These are phyloP conservation scores for Oxyria digyna DNA, from an alignment of 148 eudicot genomes.

Conservation along the genomic window DNA sequence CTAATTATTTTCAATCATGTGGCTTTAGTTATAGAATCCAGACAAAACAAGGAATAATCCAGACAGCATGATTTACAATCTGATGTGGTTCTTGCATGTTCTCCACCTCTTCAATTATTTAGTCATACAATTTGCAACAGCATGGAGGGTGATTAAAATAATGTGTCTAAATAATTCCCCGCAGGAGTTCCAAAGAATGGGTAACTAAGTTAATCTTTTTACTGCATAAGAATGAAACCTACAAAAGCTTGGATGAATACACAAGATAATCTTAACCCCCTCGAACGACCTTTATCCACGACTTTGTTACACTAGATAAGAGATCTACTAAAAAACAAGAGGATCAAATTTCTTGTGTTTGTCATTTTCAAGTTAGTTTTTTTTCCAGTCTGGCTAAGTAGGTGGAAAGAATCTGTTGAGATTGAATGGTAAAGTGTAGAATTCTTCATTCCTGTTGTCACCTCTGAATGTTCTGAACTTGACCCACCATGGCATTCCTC, in stretches of 20 bases:
- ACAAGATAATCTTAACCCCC: background rate
- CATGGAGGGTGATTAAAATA: background rate
- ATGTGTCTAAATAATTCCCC: background rate
- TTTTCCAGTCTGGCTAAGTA: constrained; percentile 36
- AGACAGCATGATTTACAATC: background rate
- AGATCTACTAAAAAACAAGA: background rate
- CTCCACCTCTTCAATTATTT: background rate
- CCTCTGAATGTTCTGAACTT: constrained; percentile 95
- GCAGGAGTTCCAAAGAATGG: background rate
- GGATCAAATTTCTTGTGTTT: background rate
- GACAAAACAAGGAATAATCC: background rate
- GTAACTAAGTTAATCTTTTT: background rate
- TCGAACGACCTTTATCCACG: background rate
- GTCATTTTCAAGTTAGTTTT: background rate
- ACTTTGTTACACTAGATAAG: background rate
- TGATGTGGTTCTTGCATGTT: background rate
- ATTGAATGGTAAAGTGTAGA: constrained; percentile 93
- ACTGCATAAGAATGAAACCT: background rate
- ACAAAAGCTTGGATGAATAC: background rate
- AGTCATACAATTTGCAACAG: background rate
- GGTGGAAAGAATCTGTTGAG: constrained; percentile 99
- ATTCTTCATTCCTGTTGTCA: constrained; percentile 90
- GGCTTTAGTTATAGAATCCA: background rate
- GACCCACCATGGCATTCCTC: constrained; percentile 99
- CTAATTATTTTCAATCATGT: background rate